Evolutionary conservation across 2,329 filamentous ascomycete genomes (phyloP), one percentile per base, ranked within the genome.

Genomic region (Neofusicoccum parvum): DNA sequence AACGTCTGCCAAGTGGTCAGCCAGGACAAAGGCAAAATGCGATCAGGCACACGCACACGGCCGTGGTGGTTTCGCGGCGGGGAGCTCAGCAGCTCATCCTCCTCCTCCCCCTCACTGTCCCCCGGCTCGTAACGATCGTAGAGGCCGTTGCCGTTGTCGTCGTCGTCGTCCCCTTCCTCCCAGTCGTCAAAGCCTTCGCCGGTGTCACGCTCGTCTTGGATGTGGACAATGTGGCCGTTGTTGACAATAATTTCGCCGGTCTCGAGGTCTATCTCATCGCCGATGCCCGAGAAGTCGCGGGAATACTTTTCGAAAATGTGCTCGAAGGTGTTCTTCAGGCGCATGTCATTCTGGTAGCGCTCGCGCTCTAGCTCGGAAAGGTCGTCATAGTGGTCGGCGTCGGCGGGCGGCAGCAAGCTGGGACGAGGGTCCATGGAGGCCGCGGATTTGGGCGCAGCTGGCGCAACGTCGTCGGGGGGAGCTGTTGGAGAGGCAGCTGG

Each of bases 231-330:
- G 79, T 98, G 95, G 0, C 95, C 94, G 81, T 97, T 95, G 77
- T 98, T 86, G 65, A 97, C 88, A n/a, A 96, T 84, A 53, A 98
- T 88, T 66, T 91, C 83, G 63, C 92, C 93, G 0, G 91, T 94
- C 58, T 83, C 82, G 65, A 97, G 82, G 76, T 98, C 92, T 72
- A 98, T 93, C 79, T 97, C 93, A 76, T 98, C 94, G 63, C 90
- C 93, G 59, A 94, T 84, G 4, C 89, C 90, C 1, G 88, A 88
- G 72, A 97, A 97, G 75, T 97, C 91, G 69, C 85, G 88, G 62
- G 85, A 88, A 75, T 96, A 97, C 76, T 96, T 97, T 67, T 90
- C 87, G 74, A 97, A 97, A 64, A 98, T 96, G 65, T 87, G 82
- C 74, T 97, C 93, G 75, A 96, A 95, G 5, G 88, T 88, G n/a